Base-by-base conservation (phyloP, 768 basidiomycete genomes). In the Hericium alpestre region DNA sequence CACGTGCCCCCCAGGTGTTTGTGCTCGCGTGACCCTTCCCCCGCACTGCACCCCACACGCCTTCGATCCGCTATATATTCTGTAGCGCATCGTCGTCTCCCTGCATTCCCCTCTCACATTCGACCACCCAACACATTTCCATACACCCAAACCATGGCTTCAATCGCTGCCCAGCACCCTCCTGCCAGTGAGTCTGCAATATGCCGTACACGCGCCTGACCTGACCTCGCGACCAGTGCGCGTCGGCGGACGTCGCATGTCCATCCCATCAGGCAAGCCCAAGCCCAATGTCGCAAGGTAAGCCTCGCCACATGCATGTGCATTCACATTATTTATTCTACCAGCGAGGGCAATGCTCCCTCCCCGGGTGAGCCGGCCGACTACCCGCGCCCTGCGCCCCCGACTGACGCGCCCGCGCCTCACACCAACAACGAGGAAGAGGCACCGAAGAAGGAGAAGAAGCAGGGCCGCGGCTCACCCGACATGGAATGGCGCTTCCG, bases 171-270 rank as follows among this genome's bases (percentile, higher is more conserved):
- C 18, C 61, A 61, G n/a, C 61, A 59, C 49, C 20, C 61, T 23
- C 61, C 61, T 22, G 61, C 61, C 25, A 41, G 61, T 61, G 57
- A 27, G 61, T 60, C 32, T 32, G 4, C 32, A 4, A 10, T 32
- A 10, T 32, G 8, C 32, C 32, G 18, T 12, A 25, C 18, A n/a
- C 7, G 40, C 16, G n/a, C 11, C 51, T 13, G 22, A 1, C 18
- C 52, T 22, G 22, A 39, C 15, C 15, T n/a, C 15, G 9, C 15
- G 49, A 32, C 32, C 41, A 62, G 61, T 56, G 20, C 57, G 55
- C 51, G 61, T 62, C 23, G 61, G 61, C 25, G 59, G 61, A 20
- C 61, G 61, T 20, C 61, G 61, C 18, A 37, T 62, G 41, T 62
- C 61, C 27, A 54, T 62, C 39, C 61, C 59, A n/a, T 39, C 51